Conservation (phyloP, 2,329 filamentous ascomycete species). For the Talaromyces sp. region DNA sequence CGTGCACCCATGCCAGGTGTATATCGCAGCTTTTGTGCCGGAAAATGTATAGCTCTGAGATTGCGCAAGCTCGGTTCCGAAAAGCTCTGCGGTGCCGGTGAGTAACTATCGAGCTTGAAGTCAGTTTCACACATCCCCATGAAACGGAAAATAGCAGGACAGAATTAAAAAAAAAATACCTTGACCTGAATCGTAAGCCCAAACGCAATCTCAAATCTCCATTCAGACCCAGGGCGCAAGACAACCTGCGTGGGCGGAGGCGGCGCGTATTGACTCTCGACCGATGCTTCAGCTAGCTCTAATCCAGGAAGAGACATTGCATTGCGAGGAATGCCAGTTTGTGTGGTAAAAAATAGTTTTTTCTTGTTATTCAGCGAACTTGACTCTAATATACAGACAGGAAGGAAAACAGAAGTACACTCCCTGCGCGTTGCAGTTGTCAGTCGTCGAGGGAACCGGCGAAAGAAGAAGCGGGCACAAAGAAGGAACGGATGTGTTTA, state of each 20-base stretch:
- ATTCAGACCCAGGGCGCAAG: constrained; percentile 65
- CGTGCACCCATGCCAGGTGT: constrained; percentile 86
- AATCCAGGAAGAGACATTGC: constrained; percentile 70
- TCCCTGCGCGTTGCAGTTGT: neutral
- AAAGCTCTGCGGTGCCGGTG: constrained; percentile 82
- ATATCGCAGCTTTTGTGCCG: constrained; percentile 79
- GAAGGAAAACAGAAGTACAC: neutral
- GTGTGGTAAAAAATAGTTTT: neutral
- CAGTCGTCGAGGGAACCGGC: neutral
- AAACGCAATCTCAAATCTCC: constrained; percentile 68
- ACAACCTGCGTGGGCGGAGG: constrained; percentile 43
- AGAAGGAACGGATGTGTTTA: neutral
- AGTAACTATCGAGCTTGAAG: constrained; percentile 51
- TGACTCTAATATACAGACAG: neutral
- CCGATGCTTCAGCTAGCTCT: constrained; percentile 61
- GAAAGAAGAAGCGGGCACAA: neutral
- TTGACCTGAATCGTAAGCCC: constrained; percentile 50
- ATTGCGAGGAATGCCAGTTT: constrained; percentile 14
- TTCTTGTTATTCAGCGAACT: neutral
- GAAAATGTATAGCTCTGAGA: constrained; percentile 76
- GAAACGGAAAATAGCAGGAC: neutral
- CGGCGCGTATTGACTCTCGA: constrained; percentile 36
- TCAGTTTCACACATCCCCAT: neutral
- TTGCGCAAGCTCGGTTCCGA: constrained; percentile 85
- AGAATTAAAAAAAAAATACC: constrained; percentile 29